phyloP scores from a whole-genome alignment of 441 rosid genomes.

The Eutrema salsugineum region DNA sequence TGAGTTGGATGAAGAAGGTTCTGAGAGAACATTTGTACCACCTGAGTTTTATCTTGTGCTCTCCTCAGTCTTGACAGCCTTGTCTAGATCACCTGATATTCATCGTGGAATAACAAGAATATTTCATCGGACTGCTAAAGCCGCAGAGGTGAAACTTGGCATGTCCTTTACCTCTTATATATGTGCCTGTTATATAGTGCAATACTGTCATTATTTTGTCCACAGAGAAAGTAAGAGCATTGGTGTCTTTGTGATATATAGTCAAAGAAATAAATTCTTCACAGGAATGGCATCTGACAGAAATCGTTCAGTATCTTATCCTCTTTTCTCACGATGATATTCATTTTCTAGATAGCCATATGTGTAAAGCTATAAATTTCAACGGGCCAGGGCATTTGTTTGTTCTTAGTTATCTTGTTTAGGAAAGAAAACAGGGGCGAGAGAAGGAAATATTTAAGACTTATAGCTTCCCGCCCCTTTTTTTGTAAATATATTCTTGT shows the following conservation, averaged over 20 bases:
- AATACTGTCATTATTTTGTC: not conserved
- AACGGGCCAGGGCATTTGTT: not conserved
- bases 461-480: not conserved
- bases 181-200: not conserved
- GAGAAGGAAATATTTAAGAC: not conserved
- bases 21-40: constrained; percentile 35
- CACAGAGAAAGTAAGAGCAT: not conserved
- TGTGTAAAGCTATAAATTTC: not conserved
- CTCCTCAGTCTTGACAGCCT: constrained; percentile 66
- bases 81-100: constrained; percentile 81
- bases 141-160: constrained; percentile 63
- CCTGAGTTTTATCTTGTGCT: constrained; percentile 53
- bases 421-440: not conserved
- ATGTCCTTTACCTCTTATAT: constrained; percentile 11
- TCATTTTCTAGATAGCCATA: constrained; percentile 8
- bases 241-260: not conserved
- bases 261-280: not conserved
- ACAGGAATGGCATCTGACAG: not conserved
- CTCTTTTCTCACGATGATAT: constrained; percentile 1
- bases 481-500: not conserved
- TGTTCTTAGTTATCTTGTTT: not conserved
- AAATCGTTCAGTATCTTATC: not conserved
- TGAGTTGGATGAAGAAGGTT: constrained; percentile 38
- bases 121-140: constrained; percentile 85
- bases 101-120: constrained; percentile 97